Evolutionary conservation across 1,284 basidiomycete genomes (phyloP), one percentile per base, ranked within the genome.

Genomic region (Tetrapyrgos nigripes): DNA sequence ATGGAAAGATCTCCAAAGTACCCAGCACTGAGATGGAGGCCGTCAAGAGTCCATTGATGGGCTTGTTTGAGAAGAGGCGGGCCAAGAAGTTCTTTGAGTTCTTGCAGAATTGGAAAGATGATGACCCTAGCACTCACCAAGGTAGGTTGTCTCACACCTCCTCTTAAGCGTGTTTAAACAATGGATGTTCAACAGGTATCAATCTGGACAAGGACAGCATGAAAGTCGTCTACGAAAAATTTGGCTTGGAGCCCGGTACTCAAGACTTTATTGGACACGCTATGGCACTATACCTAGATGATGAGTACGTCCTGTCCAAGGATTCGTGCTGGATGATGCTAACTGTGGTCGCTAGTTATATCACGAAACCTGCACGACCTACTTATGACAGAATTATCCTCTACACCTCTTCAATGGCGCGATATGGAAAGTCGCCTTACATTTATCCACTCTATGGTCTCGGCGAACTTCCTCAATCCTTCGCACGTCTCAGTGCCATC

Each of bases 41-140:
- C 17, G 92, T 99, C 53, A 91, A 82, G 75, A 94, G 92, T 66
- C 91, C 95, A 23, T 83, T 99, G 68, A 98, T 99, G 96, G 97
- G 97, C 27, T 79, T 99, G 37, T 99, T 99, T 69, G 97, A 99
- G 85, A 99, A 99, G 82, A 84, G 96, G 65, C 83, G 97, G 53
- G 97, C 97, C 14, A 97, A 97, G 85, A 98, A 97, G 76, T 99
- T 99, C 83, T 99, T 99, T 73, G 91, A 95, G 78, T 99, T 97
- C 79, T 75, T 99, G 63, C 97, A 99, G 80, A 85, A 85, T 66
- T 99, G 96, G 95, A 94, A 87, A 75, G 95, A 98, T 68, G 88
- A 93, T 0, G 96, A 99, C 74, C 94, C 96, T 31, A 82, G 90
- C 47, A 99, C 97, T 24, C 97, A 99, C 74, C 94, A 98, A 79